Percentiles rank a stretch among this genome's conserved stretches.
Evolutionary conservation across 495 filamentous ascomycete genomes (phyloP).

Genomic region (Cairneyella variabilis): DNA sequence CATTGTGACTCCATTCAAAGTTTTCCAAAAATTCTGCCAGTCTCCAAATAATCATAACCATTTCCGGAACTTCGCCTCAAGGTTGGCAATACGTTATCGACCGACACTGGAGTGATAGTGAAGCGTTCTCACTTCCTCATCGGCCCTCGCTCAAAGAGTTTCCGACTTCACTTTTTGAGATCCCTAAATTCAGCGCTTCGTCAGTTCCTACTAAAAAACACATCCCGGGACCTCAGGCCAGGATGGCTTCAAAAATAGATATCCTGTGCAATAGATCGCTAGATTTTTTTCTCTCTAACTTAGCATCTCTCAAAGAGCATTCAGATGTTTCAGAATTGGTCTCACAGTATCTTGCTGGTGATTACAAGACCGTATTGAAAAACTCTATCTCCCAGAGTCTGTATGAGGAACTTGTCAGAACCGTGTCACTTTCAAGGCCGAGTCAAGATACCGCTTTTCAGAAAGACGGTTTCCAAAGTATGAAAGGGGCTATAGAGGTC

Average conservation of each 20-base stretch:
- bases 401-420: slow-evolving; percentile 11
- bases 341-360: slow-evolving; percentile 17
- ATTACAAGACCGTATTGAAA: slow-evolving; percentile 20
- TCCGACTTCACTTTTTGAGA: no score
- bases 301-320: slow-evolving; percentile 17
- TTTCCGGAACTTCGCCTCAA: no score
- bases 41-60: no score
- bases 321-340: slow-evolving; percentile 17
- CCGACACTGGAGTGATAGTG: no score
- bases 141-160: no score
- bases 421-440: background rate
- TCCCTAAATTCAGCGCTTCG: no score
- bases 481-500: background rate
- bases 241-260: slow-evolving; percentile 13
- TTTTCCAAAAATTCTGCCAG: no score
- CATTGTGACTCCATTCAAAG: no score
- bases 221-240: no score
- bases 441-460: slow-evolving; percentile 8
- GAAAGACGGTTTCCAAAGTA: background rate
- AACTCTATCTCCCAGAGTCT: slow-evolving; percentile 19
- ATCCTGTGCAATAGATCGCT: slow-evolving; percentile 9
- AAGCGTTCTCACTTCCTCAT: no score
- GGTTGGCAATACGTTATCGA: no score
- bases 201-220: no score
- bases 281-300: slow-evolving; percentile 17